phyloP scores from a whole-genome alignment of 768 basidiomycete genomes.

The Suillus subalutaceus region DNA sequence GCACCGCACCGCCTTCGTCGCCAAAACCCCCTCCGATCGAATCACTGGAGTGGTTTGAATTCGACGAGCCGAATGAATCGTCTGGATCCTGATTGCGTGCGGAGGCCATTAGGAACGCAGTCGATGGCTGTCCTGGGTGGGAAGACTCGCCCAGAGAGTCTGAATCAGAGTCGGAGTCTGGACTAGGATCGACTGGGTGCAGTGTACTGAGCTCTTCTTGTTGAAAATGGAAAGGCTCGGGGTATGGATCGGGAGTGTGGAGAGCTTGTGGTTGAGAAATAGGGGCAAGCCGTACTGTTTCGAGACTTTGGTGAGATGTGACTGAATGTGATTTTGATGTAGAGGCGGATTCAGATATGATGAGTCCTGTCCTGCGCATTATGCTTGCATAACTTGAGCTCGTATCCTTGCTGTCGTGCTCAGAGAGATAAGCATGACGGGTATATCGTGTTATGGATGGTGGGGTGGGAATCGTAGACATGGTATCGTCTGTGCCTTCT shows the following conservation, averaged over 20 bases:
- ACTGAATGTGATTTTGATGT: conserved; percentile 21
- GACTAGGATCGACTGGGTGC: conserved; percentile 19
- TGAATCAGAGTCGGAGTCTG: conserved; percentile 56
- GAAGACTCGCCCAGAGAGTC: conserved; percentile 62
- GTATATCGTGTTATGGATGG: conserved; percentile 73
- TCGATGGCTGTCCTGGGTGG: conserved; percentile 65
- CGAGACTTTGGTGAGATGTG: conserved; percentile 13
- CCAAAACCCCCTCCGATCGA: conserved; percentile 46
- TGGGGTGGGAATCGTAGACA: conserved; percentile 70
- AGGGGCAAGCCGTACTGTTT: conserved; percentile 5
- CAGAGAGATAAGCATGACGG: conserved; percentile 39
- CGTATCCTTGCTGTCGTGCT: conserved; percentile 47
- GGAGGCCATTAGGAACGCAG: conserved; percentile 69
- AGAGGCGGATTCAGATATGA: conserved; percentile 37
- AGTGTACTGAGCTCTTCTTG: conserved; percentile 27
- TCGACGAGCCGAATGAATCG: conserved; percentile 46
- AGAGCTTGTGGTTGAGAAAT: conserved; percentile 12
- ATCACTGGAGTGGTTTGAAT: conserved; percentile 62
- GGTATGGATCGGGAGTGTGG: conserved; percentile 29
- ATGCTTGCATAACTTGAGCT: conserved; percentile 71
- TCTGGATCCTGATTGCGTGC: conserved; percentile 34
- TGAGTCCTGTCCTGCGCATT: conserved; percentile 63
- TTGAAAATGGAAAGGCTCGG: conserved; percentile 26
- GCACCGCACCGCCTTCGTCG: conserved; percentile 47
- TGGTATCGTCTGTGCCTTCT: conserved; percentile 51